Evolutionary conservation across 2,329 filamentous ascomycete species (phyloP).

Genomic region (Geosmithia putterillii): DNA sequence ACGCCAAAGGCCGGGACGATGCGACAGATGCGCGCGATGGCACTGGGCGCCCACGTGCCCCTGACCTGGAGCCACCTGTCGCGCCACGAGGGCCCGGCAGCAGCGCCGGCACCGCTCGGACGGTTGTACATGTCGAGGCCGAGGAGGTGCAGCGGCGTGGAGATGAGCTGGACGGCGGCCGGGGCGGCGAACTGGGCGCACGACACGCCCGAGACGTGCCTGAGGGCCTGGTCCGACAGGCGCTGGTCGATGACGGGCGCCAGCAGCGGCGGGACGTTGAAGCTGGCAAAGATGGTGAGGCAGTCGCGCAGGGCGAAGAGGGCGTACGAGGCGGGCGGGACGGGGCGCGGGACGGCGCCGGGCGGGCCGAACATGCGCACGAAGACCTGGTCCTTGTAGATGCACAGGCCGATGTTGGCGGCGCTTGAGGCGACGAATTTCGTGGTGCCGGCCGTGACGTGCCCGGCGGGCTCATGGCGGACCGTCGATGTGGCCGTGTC

Average conservation of each 20-base stretch:
- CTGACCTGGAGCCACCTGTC: slow-evolving; percentile 58
- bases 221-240: slow-evolving; percentile 34
- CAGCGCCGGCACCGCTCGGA: slow-evolving; percentile 15
- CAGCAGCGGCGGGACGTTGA: slow-evolving; percentile 75
- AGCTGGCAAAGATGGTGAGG: slow-evolving; percentile 81
- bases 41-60: slow-evolving; percentile 65
- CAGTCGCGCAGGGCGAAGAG: slow-evolving; percentile 77
- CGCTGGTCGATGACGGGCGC: slow-evolving; percentile 53
- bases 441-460: slow-evolving; percentile 58
- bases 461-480: slow-evolving; percentile 39
- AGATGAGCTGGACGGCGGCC: slow-evolving; percentile 64
- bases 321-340: slow-evolving; percentile 59
- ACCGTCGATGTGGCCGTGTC: slow-evolving; percentile 66
- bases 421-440: slow-evolving; percentile 74
- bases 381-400: slow-evolving; percentile 84
- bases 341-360: slow-evolving; percentile 34
- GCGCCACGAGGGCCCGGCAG: slow-evolving; percentile 22
- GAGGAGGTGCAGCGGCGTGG: slow-evolving; percentile 74
- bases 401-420: slow-evolving; percentile 76
- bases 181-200: slow-evolving; percentile 72
- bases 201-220: slow-evolving; percentile 37
- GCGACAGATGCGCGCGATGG: slow-evolving; percentile 63
- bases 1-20: slow-evolving; percentile 85
- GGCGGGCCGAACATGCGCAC: slow-evolving; percentile 67
- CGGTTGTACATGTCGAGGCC: slow-evolving; percentile 82